phyloP scores from a whole-genome alignment of 176 grass and related monocot genomes.

The Triticum urartu region DNA sequence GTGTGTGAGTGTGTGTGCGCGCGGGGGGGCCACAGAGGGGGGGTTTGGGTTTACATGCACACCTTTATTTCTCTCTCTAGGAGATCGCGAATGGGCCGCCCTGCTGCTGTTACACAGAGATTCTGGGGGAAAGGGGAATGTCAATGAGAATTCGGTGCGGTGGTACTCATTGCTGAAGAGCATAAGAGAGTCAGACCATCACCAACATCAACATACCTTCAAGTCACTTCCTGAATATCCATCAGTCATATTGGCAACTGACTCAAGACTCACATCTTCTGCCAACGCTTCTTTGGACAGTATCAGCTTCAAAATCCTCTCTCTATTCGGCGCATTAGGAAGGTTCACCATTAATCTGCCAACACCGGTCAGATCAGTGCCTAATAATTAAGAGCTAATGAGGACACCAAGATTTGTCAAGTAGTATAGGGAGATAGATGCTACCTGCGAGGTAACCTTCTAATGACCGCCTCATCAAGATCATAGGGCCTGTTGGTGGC shows the following conservation, averaged over 20 bases:
- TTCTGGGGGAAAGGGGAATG: conserved; percentile 41
- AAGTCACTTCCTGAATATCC: conserved; percentile 90
- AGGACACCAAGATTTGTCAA: not conserved
- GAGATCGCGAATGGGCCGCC: conserved; percentile 51
- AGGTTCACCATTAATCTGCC: conserved; percentile 84
- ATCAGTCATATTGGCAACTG: conserved; percentile 68
- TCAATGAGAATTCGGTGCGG: not conserved
- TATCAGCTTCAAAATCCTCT: conserved; percentile 68
- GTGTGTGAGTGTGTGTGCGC: not conserved
- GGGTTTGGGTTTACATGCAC: too few species aligned
- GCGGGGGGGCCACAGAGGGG: too few species aligned
- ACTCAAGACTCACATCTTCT: conserved; percentile 47
- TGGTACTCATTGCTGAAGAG: not conserved
- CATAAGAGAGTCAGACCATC: conserved; percentile 7
- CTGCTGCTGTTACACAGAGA: conserved; percentile 58
- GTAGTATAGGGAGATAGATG: not conserved
- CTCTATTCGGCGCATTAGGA: conserved; percentile 73
- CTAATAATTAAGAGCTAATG: not conserved
- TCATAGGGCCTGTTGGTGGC: conserved; percentile 90
- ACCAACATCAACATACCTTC: conserved; percentile 44
- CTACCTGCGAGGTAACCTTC: conserved; percentile 85
- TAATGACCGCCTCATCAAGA: conserved; percentile 83
- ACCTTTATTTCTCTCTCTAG: conserved; percentile 71
- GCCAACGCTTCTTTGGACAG: conserved; percentile 64
- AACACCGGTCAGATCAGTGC: conserved; percentile 12